Base-by-base conservation (phyloP, 2,329 filamentous ascomycete species). In the Scedosporium dehoogii region DNA sequence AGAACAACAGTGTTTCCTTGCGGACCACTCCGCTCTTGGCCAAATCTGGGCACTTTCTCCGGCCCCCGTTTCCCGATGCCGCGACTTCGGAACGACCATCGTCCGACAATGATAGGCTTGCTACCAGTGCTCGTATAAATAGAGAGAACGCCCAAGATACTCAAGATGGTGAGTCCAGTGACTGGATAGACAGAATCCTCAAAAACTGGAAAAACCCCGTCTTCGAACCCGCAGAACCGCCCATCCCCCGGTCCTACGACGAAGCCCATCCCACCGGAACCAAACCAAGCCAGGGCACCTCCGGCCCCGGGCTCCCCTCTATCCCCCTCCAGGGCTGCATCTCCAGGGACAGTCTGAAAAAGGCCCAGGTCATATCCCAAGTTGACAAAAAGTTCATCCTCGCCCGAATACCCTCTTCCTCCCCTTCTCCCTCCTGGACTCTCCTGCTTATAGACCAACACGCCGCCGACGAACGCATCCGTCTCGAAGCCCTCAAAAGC, bases 311-410 rank as follows among this genome's bases (percentile, higher is more conserved):
- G 38, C 62, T 27, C 16, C 56, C 65, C 6, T 62, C 55, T 9
- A 58, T 64, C 25, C 63, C 48, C 6, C 62, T 76, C 3, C 67
- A 73, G 33, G 75, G 78, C 0, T 76, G 77, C 10, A 72, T 97
- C 1, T 89, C 86, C 0, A 90, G 86, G 66, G 69, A 76, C 4
- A 81, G 80, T 0, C 75, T 97, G 7, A 70, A 73, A 1, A 70
- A 74, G 6, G 89, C 90, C 0, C 75, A 82, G 58, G 78, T 96
- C 0, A 81, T 99, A 51, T 81, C 86, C 0, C 94, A 99, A 69
- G 88, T 99, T 1, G 93, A 97, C 71, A 80, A 78, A 14, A 99
- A 99, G 72, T 99, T 96, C 70, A 88, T 99, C 16, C 75, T 99
- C 0, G 78, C 86, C 23, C 88, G 84, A 65, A 75, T 90, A 59